Evolutionary conservation across 2,329 filamentous ascomycete genomes (phyloP), one percentile per base, ranked within the genome.

Genomic region (Fusarium sp.): DNA sequence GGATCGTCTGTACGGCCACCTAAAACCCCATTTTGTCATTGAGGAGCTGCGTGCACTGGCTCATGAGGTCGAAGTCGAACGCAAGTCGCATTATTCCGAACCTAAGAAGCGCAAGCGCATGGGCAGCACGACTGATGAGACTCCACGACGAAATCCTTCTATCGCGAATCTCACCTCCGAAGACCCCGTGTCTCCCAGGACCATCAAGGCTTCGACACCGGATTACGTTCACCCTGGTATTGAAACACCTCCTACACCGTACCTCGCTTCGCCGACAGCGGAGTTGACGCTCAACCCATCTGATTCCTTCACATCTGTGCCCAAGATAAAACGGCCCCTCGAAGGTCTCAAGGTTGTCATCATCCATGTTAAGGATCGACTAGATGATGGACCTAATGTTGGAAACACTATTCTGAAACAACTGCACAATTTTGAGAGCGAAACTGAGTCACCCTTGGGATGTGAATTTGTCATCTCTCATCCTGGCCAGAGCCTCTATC

Each of bases 281-380:
- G 86, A 87, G 62, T 67, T 88, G 50, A 82, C 80, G 1, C 76
- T 87, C 6, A 77, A 75, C 10, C 84, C 85, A 6, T 62, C 78
- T 7, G 83, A 83, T 39, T 70, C 73, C 10, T 62, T 76, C n/a
- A 73, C 58, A 17, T 64, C 70, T 8, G 73, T 60, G 36, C 71
- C 64, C 22, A 69, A 77, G 4, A 44, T 78, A n/a, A 74, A 68
- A 10, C 64, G 78, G 77, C 90, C 91, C 11, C 85, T 99, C 8
- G 84, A 86, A 57, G 94, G 94, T 0, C 79, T 98, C 33, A 92
- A 90, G 70, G 85, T 99, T 3, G 91, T 98, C 54, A 90, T 98
- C 61, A 98, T 98, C 41, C 96, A 99, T 79, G 89, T 98, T 77
- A 99, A 99, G 80, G 95, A 98, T 72, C 92, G 88, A 27, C 83